Evolutionary conservation across 2,329 filamentous ascomycete genomes (phyloP).

Genomic region (Trichoderma koningii): DNA sequence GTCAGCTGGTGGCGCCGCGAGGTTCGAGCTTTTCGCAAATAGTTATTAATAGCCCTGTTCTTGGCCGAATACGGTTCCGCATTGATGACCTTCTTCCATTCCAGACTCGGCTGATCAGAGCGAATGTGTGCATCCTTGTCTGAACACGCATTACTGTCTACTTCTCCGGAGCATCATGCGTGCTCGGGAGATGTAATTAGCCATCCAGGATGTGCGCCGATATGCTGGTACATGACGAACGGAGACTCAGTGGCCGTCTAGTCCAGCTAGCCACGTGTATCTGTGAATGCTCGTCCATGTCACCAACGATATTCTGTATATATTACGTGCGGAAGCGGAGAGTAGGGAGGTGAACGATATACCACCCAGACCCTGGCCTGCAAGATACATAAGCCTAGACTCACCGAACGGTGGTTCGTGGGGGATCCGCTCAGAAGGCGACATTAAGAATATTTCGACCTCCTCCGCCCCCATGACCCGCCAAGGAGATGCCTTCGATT

Average conservation of each 20-base stretch:
- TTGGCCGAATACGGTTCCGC: not conserved
- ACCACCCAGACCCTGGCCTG: conserved; percentile 1
- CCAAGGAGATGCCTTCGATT: conserved; percentile 12
- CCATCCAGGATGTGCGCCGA: not conserved
- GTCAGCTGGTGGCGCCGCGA: conserved; percentile 76
- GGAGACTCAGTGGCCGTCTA: not conserved
- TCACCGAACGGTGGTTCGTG: conserved; percentile 25
- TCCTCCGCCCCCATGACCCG: conserved; percentile 7
- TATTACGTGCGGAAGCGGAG: conserved; percentile 7
- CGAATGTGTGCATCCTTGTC: not conserved
- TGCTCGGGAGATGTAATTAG: not conserved
- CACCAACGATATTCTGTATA: not conserved
- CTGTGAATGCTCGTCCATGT: not conserved
- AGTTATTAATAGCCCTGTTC: conserved; percentile 28
- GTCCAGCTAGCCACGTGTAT: not conserved
- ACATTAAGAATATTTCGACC: conserved; percentile 23
- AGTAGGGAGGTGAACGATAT: conserved; percentile 18
- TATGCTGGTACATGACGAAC: not conserved
- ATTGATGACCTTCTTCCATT: not conserved
- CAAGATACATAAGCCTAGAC: not conserved
- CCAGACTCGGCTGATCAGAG: not conserved
- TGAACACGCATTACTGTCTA: not conserved
- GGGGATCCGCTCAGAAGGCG: conserved; percentile 20
- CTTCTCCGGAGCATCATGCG: not conserved
- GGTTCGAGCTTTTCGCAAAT: conserved; percentile 60